Base-by-base conservation (phyloP, 306 rosid genomes). In the Myrica gale region DNA sequence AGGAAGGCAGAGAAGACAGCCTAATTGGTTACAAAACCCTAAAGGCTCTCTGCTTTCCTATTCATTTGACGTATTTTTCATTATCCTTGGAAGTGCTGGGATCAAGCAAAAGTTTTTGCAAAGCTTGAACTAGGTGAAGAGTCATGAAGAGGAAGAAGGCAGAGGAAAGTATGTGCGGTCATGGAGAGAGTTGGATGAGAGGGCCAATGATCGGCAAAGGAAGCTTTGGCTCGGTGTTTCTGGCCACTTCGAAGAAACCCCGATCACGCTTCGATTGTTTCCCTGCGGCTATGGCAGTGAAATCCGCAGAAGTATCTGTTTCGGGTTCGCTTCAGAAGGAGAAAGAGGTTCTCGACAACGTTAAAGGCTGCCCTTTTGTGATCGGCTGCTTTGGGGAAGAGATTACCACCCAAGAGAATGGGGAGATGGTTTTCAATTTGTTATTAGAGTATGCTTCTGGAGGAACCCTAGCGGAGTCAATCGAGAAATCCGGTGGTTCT, bases 391-490 rank as follows among this genome's bases (percentile, higher is more conserved):
- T 73, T 17, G 83, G 83, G 5, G 83, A 79, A 56, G 83, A 79
- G 21, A 67, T 47, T 9, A 79, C 83, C 0, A 71, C 67, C 8
- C 54, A 50, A 7, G 19, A 55, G 0, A 53, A 82, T 13, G 78
- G 80, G 6, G 73, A 16, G 11, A 72, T 78, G 78, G 70, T 78
- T 44, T 78, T 58, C 54, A 79, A 79, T 73, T 56, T 79, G 78
- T 68, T 79, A 12, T 55, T 79, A n/a, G 83, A 79, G 57, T 79
- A 42, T 56, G 83, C 83, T 23, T 66, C 79, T n/a, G 75, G 83
- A 11, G 83, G 83, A 68, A 74, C 75, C 74, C 74, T 79, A 9
- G 74, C 48, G 12, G 83, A 69, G 68, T 57, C 26, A 6, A 73
- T 74, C 53, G 66, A 74, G 19, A 65, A 53, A 51, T 66, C 66